Evolutionary conservation across 768 basidiomycete genomes (phyloP), one percentile per base, ranked within the genome.

Genomic region (Auricularia sp.): DNA sequence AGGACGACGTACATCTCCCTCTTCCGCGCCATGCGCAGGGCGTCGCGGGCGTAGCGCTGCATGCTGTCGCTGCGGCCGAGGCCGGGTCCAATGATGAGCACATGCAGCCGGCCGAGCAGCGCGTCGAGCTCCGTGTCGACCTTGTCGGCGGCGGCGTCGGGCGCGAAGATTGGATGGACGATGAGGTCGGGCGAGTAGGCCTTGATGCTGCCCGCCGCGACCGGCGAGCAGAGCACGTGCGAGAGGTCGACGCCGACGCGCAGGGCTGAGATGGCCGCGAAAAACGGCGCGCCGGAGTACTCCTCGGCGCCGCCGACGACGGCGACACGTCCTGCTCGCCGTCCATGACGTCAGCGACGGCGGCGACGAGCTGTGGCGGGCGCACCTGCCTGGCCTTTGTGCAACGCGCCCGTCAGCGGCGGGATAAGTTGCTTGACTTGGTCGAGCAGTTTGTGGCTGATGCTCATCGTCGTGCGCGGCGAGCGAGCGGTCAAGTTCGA

Each of bases 161-260:
- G 82, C 35, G 81, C 77, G 4, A 99, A 81, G 64, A 98, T 91
- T 1, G 93, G 95, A 71, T 99, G 96, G 0, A 99, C 97, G 71
- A 99, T 99, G 54, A 99, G 77, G 75, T 99, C 95, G 1, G 94
- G 94, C 3, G 92, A 95, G 74, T 98, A 99, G 0, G 91, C 88
- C 77, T 99, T 99, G 80, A 99, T 99, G 58, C 93, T 89, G 3
- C 82, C 82, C 34, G 93, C 93, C 5, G 97, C 96, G 0, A 84
- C 86, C 0, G 96, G 96, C 5, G 95, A 88, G 76, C 97, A 99
- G 64, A 98, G 96, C 65, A 98, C 92, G 80, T 98, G 97, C 29
- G 95, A 94, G 23, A 98, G 80, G 74, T 98, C 96, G 61, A 88
- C 91, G 39, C 95, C 93, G 72, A 97, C 82, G 68, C 92, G 84